Conservation (phyloP, 2,329 filamentous ascomycete species). For the Fusarium pilosicola region DNA sequence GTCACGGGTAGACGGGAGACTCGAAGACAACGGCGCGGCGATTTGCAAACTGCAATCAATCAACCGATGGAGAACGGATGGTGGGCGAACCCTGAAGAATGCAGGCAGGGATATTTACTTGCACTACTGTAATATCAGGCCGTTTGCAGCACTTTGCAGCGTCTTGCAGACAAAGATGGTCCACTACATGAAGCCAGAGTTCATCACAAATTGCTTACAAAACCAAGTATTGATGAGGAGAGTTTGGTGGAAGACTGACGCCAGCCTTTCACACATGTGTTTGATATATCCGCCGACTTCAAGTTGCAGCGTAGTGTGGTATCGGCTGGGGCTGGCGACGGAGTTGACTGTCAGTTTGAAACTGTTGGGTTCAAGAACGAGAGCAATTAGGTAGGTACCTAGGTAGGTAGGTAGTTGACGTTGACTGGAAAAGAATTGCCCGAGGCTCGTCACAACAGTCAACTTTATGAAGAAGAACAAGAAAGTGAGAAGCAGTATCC, state of each 20-base stretch:
- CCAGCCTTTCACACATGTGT: background rate
- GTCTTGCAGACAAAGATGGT: conserved; percentile 11
- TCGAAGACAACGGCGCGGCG: background rate
- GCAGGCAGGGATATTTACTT: conserved; percentile 36
- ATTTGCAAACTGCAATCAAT: background rate
- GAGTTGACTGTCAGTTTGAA: background rate
- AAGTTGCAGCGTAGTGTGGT: background rate
- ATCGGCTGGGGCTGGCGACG: background rate
- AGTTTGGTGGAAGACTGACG: background rate
- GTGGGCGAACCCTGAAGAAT: conserved; percentile 39
- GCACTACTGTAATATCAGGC: conserved; percentile 30
- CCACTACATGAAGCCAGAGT: conserved; percentile 24
- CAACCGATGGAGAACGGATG: background rate
- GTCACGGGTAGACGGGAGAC: conserved; percentile 9
- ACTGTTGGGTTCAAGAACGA: background rate
- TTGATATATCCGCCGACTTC: background rate
- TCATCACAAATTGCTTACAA: background rate
- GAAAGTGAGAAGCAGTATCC: background rate
- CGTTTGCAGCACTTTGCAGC: conserved; percentile 40
- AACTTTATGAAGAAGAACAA: background rate
- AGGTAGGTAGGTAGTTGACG: background rate
- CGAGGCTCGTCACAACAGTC: background rate
- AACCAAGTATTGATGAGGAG: background rate
- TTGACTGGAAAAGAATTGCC: background rate
- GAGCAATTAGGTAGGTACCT: background rate